phyloP scores from a whole-genome alignment of 164 flowering plant genomes.

The Litsea cubeba region DNA sequence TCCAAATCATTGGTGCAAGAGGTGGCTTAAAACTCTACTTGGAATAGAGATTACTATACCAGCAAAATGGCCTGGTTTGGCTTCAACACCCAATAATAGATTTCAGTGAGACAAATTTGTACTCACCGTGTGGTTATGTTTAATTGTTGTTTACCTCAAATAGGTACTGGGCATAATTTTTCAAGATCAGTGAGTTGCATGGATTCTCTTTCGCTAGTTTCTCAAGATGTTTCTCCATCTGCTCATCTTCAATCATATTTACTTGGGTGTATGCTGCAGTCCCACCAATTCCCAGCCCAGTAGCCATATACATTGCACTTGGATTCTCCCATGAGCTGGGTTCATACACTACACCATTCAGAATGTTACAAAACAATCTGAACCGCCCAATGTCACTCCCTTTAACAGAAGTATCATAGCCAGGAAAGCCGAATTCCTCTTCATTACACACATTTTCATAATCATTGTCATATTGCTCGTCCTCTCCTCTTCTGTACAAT shows the following conservation, averaged over 20 bases:
- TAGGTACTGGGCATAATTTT: constrained; percentile 69
- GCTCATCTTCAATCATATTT: not conserved
- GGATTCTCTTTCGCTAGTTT: constrained; percentile 53
- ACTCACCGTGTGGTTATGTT: too few relatives aligned
- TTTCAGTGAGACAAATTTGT: too few relatives aligned
- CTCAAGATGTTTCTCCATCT: constrained; percentile 29
- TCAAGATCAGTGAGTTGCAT: constrained; percentile 43
- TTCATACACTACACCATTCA: not conserved
- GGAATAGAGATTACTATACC: not conserved
- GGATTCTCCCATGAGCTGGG: not conserved
- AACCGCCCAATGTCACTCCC: not conserved
- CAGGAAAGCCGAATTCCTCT: constrained; percentile 10
- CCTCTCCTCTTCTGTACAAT: not conserved
- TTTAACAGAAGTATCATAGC: not conserved
- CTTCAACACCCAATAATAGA: not conserved
- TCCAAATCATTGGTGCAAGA: too few relatives aligned
- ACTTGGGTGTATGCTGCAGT: not conserved
- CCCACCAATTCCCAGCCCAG: constrained; percentile 9
- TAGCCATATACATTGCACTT: constrained; percentile 8
- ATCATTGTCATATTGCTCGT: too few relatives aligned
- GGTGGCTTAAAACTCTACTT: not conserved
- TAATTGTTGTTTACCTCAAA: constrained; percentile 28
- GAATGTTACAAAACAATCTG: not conserved
- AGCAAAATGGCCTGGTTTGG: too few relatives aligned
- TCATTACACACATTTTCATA: not conserved